Evolutionary conservation across 352 stramenopile species (phyloP).

Genomic region (Globisporangium uncinulatum): DNA sequence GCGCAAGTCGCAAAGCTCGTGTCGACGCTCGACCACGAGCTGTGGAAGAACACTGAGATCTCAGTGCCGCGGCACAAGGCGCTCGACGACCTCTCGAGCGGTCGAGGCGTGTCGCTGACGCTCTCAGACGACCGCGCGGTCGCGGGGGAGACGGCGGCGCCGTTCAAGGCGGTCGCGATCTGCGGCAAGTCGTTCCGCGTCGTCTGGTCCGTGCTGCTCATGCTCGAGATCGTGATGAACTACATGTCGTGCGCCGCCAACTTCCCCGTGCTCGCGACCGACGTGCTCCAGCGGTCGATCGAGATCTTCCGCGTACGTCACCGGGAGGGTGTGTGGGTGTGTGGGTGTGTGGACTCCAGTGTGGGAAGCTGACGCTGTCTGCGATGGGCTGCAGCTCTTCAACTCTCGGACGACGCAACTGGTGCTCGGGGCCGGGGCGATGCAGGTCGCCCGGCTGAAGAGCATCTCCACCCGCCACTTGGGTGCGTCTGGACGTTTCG

Average conservation of each 20-base stretch:
- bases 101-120: conserved; percentile 77
- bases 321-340: neutral
- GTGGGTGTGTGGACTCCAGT: neutral
- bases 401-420: conserved; percentile 95
- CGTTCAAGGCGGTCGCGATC: conserved; percentile 83
- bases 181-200: conserved; percentile 92
- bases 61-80: conserved; percentile 86
- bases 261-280: conserved; percentile 92
- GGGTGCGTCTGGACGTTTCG: conserved; percentile 20
- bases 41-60: conserved; percentile 93
- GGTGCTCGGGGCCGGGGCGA: conserved; percentile 94
- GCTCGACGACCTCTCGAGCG: conserved; percentile 89
- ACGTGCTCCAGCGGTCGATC: conserved; percentile 91
- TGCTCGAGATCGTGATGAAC: conserved; percentile 95
- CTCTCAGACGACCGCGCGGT: conserved; percentile 68
- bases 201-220: conserved; percentile 93
- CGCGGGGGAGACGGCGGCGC: conserved; percentile 48
- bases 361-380: conserved; percentile 2
- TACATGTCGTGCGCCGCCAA: conserved; percentile 92
- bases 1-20: conserved; percentile 90
- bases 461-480: conserved; percentile 97
- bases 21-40: conserved; percentile 92
- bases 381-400: conserved; percentile 80
- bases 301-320: conserved; percentile 82
- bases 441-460: conserved; percentile 94